Evolutionary conservation across 352 stramenopile species (phyloP).

Genomic region (Globisporangium emineosum): DNA sequence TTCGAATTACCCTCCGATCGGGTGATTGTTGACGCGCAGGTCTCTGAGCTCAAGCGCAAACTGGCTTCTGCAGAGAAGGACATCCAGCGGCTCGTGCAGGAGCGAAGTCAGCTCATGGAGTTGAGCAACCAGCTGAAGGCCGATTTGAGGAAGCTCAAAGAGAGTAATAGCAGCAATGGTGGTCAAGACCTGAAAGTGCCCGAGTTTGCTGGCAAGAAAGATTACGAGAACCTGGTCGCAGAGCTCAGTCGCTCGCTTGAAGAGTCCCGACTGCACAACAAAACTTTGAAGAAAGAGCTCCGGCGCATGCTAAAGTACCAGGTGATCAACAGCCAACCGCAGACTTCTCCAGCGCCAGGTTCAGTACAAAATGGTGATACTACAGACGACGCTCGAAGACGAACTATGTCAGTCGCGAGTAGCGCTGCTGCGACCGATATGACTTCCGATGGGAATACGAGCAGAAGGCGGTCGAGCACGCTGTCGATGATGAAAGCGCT

Average conservation of each 20-base stretch:
- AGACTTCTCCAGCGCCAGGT: background rate
- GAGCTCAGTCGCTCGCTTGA: constrained; percentile 71
- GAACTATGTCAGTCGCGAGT: constrained; percentile 20
- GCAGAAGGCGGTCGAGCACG: constrained; percentile 36
- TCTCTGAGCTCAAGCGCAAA: constrained; percentile 41
- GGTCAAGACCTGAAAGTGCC: constrained; percentile 5
- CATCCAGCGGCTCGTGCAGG: constrained; percentile 59
- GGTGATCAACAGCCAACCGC: constrained; percentile 26
- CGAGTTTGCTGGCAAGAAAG: constrained; percentile 62
- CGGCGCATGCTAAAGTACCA: constrained; percentile 70
- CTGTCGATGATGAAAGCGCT: constrained; percentile 67
- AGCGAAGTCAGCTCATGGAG: constrained; percentile 76
- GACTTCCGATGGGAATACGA: constrained; percentile 6
- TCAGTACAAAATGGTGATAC: no score
- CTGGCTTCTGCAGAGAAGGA: constrained; percentile 45
- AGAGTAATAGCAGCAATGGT: background rate
- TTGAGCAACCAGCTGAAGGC: constrained; percentile 73
- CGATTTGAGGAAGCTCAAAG: constrained; percentile 48
- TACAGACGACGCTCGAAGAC: constrained; percentile 1
- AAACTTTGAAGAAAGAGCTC: constrained; percentile 82
- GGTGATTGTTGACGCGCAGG: constrained; percentile 28
- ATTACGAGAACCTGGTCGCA: constrained; percentile 68
- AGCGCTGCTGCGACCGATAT: constrained; percentile 6
- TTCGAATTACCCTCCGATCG: background rate
- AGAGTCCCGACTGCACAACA: constrained; percentile 67